Conservation (phyloP, 2,329 filamentous ascomycete species). For the Leptographium wingfieldii region DNA sequence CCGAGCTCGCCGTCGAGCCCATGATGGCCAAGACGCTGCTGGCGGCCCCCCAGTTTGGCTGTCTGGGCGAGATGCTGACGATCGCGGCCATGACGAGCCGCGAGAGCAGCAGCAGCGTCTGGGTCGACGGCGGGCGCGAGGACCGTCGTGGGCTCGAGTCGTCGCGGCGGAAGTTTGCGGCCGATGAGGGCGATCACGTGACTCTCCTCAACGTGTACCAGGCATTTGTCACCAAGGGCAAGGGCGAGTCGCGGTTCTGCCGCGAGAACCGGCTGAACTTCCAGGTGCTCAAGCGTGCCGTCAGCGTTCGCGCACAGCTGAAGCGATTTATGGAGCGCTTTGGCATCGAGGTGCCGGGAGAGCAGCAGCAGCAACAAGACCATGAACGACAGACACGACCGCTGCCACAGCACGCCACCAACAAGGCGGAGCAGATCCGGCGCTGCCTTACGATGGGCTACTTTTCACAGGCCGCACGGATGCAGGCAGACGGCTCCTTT, state of each 20-base stretch:
- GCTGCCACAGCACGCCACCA: slow-evolving; percentile 15
- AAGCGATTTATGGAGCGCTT: slow-evolving; percentile 80
- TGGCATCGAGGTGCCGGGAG: slow-evolving; percentile 53
- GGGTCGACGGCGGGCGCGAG: slow-evolving; percentile 48
- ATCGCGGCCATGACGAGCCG: slow-evolving; percentile 92
- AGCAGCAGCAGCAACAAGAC: slow-evolving; percentile 13
- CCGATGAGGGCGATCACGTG: slow-evolving; percentile 85
- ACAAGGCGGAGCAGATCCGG: slow-evolving; percentile 59
- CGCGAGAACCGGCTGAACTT: slow-evolving; percentile 78
- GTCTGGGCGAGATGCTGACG: slow-evolving; percentile 73
- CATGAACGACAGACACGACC: slow-evolving; percentile 11
- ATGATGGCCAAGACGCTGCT: slow-evolving; percentile 91
- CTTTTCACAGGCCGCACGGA: slow-evolving; percentile 84
- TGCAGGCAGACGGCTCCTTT: slow-evolving; percentile 89
- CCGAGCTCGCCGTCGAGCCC: slow-evolving; percentile 81
- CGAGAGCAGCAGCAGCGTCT: slow-evolving; percentile 67
- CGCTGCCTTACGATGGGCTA: slow-evolving; percentile 81
- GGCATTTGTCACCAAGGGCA: slow-evolving; percentile 70
- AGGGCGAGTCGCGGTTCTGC: slow-evolving; percentile 76
- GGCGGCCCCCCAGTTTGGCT: slow-evolving; percentile 60
- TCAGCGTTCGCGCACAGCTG: slow-evolving; percentile 77
- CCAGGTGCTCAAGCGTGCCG: slow-evolving; percentile 67
- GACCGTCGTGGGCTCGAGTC: slow-evolving; percentile 65
- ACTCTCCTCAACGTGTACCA: slow-evolving; percentile 91
- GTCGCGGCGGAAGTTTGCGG: slow-evolving; percentile 69